Conservation (phyloP, 2,329 filamentous ascomycete genomes). For the Dactylellina haptotyla region DNA sequence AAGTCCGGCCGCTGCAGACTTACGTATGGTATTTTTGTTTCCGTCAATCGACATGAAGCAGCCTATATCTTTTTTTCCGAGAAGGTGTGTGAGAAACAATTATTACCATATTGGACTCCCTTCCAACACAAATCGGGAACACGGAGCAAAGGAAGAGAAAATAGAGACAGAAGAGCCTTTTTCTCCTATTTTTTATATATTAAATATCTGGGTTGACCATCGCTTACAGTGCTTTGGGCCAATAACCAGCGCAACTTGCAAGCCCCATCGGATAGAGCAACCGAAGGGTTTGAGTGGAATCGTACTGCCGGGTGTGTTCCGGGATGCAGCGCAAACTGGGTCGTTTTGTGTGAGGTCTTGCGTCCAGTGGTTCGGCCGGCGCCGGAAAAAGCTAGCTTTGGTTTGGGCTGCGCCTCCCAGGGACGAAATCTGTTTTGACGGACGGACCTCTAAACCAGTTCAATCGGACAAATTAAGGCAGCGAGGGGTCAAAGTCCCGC, state of each 20-base stretch:
- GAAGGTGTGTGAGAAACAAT: background rate
- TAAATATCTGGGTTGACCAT: constrained; percentile 12
- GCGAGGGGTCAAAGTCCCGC: constrained; percentile 30
- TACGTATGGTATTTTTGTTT: constrained; percentile 5
- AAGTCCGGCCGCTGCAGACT: constrained; percentile 20
- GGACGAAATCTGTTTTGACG: constrained; percentile 27
- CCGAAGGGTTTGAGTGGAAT: constrained; percentile 25
- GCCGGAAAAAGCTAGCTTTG: constrained; percentile 46
- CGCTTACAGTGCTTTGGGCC: constrained; percentile 2
- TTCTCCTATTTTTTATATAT: constrained; percentile 22
- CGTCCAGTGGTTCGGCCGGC: constrained; percentile 50
- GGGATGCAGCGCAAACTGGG: constrained; percentile 28
- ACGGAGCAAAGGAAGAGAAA: constrained; percentile 23
- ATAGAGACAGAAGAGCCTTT: constrained; percentile 21
- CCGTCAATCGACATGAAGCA: constrained; percentile 20
- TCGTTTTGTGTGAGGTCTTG: constrained; percentile 11
- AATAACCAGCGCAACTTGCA: constrained; percentile 47
- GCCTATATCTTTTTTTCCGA: constrained; percentile 28
- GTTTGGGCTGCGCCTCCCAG: constrained; percentile 22
- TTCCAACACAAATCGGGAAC: constrained; percentile 21
- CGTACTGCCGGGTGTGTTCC: constrained; percentile 17
- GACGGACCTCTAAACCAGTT: constrained; percentile 42
- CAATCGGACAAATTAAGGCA: constrained; percentile 44
- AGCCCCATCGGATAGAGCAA: constrained; percentile 47
- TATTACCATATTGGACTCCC: background rate